Base-by-base conservation (phyloP, 768 basidiomycete species). In the Lactarius sp. region DNA sequence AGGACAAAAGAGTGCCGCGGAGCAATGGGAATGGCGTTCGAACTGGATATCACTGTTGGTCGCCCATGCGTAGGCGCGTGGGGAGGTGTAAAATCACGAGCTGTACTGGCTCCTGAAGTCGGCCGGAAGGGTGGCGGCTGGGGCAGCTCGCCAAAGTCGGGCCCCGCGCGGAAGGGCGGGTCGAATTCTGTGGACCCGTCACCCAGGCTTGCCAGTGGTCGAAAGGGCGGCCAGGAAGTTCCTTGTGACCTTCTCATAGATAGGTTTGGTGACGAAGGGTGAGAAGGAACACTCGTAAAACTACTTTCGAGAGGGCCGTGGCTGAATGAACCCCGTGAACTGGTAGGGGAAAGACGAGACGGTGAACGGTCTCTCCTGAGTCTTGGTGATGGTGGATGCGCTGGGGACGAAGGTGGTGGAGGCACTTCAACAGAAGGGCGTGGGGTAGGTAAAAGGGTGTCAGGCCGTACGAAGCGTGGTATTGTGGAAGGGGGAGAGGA, bases 81-180 rank as follows among this genome's bases (percentile, higher is more conserved):
- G 47, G 50, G 55, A 27, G 61, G 49, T 16, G 41, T 18, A 55
- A 55, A 50, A 5, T 31, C 57, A 44, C 36, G 58, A 3, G 33
- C n/a, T n/a, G 14, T n/a, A 60, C 20, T 41, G 18, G 54, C 34
- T 36, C 63, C 49, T 16, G 63, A 36, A 41, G 41, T 16, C 20
- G 59, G 59, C 27, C 64, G 59, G 47, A 56, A 60, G 20, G 64
- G 27, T 44, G 37, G 51, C 27, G 59, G 55, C 8, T 59, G 64
- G 3, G 44, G 46, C 16, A 39, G 63, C 27, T 65, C 64, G 33
- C 54, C 31, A 50, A 55, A 33, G 20, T 59, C 64, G 13, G 66
- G 63, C 12, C 64, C 59, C 12, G 64, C 59, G 13, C 64, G 64
- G 58, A 65, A 65, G 34, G 66, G 66, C 4, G 66, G 64, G 34